phyloP scores from a whole-genome alignment of 1,139 yeast species.

The Blastobotrys persicus region DNA sequence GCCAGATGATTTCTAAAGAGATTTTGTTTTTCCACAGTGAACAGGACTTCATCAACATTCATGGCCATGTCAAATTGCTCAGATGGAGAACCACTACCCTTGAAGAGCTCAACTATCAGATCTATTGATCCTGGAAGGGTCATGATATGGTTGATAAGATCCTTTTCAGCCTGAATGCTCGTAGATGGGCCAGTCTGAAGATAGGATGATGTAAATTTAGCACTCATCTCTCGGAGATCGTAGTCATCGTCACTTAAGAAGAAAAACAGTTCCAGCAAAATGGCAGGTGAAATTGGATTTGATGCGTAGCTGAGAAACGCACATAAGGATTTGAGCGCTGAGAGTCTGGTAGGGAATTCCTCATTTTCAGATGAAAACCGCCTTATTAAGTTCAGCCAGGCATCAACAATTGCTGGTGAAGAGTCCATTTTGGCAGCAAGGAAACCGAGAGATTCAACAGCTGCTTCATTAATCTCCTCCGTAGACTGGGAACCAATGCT shows the following conservation, averaged over 20 bases:
- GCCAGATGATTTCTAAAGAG: constrained; percentile 43
- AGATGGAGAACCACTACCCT: constrained; percentile 9
- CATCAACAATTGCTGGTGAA: neutral
- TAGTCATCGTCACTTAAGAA: constrained; percentile 62
- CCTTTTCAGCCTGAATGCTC: constrained; percentile 36
- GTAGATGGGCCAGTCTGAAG: constrained; percentile 21
- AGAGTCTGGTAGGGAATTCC: constrained; percentile 47
- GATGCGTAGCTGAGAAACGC: constrained; percentile 26
- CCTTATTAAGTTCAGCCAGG: constrained; percentile 39
- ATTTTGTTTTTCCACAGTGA: constrained; percentile 52
- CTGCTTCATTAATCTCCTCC: constrained; percentile 48
- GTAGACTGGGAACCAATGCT: constrained; percentile 35
- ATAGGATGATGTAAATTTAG: constrained; percentile 20
- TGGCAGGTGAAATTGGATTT: constrained; percentile 12
- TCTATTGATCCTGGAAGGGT: neutral
- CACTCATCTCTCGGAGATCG: constrained; percentile 30
- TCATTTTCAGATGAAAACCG: constrained; percentile 43
- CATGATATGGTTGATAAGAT: constrained; percentile 14
- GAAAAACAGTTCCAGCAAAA: constrained; percentile 37
- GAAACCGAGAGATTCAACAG: constrained; percentile 52
- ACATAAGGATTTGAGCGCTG: constrained; percentile 49
- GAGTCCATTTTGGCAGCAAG: constrained; percentile 32
- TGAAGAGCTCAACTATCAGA: neutral
- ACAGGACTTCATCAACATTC: constrained; percentile 38
- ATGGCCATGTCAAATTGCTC: constrained; percentile 23